Percentiles rank a stretch among this genome's conserved stretches.
Evolutionary conservation across 495 filamentous ascomycete species (phyloP).

Genomic region (Penicillium bialowiezense): DNA sequence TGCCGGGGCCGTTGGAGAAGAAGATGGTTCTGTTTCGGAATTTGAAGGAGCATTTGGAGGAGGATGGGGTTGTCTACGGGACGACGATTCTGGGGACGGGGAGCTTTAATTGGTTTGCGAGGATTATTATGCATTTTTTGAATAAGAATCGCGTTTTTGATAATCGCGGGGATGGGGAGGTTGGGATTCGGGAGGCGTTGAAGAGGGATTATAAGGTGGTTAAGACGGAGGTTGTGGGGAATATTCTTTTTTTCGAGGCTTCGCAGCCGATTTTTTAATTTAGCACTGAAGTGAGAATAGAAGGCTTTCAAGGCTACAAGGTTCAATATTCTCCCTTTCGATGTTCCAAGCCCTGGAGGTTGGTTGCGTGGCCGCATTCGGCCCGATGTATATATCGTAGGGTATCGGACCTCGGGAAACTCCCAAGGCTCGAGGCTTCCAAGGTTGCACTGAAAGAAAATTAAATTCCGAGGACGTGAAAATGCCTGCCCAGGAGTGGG

Average conservation of each 20-base stretch:
- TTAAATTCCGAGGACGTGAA: too few species aligned
- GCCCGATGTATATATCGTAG: too few species aligned
- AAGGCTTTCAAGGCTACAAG: background rate
- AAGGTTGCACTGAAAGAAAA: too few species aligned
- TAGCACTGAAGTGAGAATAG: background rate
- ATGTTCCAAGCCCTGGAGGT: too few species aligned
- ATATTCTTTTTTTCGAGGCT: slow-evolving; percentile 14
- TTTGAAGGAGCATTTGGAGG: slow-evolving; percentile 20
- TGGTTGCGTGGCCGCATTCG: too few species aligned
- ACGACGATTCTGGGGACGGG: slow-evolving; percentile 31
- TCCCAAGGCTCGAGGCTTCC: too few species aligned
- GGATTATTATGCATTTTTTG: background rate
- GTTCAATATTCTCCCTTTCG: too few species aligned
- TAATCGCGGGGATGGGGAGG: slow-evolving; percentile 3
- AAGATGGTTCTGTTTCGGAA: slow-evolving; percentile 20
- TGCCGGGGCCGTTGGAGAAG: slow-evolving; percentile 22
- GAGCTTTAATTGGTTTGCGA: slow-evolving; percentile 3
- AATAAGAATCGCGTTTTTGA: background rate
- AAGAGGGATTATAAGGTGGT: slow-evolving; percentile 1
- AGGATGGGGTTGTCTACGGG: slow-evolving; percentile 32
- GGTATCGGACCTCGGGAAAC: too few species aligned
- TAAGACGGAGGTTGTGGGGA: slow-evolving; percentile 4
- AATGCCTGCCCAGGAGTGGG: too few species aligned
- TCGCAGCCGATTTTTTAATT: slow-evolving; percentile 47
- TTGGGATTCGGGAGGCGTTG: slow-evolving; percentile 1